phyloP scores from a whole-genome alignment of 208 protist genomes.

The Borovskyia barvae region DNA sequence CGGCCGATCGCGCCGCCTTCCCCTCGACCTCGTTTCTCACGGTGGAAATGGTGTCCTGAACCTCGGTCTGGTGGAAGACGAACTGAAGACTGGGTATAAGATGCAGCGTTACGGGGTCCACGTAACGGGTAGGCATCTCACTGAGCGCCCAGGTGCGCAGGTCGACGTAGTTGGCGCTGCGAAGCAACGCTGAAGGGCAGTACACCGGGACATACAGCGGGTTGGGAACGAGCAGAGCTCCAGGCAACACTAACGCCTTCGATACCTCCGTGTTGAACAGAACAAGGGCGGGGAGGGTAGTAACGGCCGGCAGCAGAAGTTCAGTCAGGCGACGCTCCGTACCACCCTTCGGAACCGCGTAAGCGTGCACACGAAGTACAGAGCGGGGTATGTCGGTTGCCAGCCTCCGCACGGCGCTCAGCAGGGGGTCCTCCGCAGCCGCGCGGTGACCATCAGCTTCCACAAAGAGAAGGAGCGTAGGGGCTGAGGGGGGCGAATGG shows the following conservation, averaged over 20 bases:
- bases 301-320: constrained; percentile 9
- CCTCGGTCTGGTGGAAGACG: constrained; percentile 18
- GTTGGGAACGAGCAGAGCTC: background rate
- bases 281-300: constrained; percentile 8
- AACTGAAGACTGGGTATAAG: constrained; percentile 28
- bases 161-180: constrained; percentile 5
- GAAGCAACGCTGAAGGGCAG: background rate
- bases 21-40: background rate
- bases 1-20: constrained; percentile 1
- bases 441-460: background rate
- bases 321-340: constrained; percentile 10
- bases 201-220: background rate
- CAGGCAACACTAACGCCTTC: constrained; percentile 17
- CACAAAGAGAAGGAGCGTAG: constrained; percentile 17
- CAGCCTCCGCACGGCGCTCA: constrained; percentile 3
- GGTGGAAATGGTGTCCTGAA: constrained; percentile 7
- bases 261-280: constrained; percentile 9
- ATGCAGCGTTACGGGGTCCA: constrained; percentile 36
- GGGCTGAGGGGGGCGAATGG: background rate
- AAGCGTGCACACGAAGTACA: constrained; percentile 20
- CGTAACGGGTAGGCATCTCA: constrained; percentile 30
- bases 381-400: constrained; percentile 3
- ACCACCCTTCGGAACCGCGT: background rate
- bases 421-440: background rate
- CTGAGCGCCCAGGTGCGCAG: constrained; percentile 39